These are phyloP conservation scores for Ophiocordyceps camponoti-rufipedis DNA, from an alignment of 2,329 filamentous ascomycete genomes.

Conservation along the genomic window DNA sequence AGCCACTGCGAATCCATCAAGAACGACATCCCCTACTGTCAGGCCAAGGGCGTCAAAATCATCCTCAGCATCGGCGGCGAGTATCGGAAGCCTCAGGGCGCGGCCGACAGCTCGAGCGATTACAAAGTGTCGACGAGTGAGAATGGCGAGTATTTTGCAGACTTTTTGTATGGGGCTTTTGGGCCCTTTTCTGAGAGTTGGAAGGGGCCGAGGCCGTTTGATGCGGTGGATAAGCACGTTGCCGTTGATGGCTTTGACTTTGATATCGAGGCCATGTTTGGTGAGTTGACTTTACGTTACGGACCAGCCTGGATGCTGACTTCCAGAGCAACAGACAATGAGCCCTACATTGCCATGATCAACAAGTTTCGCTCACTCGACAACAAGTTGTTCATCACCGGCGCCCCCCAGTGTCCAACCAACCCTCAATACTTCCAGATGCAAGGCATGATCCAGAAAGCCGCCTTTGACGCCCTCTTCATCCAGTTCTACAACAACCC, in stretches of 20 bases:
- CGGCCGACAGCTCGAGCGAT: constrained; percentile 7
- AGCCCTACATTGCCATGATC: constrained; percentile 19
- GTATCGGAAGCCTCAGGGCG: constrained; percentile 3
- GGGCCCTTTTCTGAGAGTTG: constrained; percentile 15
- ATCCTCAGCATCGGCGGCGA: constrained; percentile 22
- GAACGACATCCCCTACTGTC: constrained; percentile 22
- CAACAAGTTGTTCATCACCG: constrained; percentile 18
- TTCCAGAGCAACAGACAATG: constrained; percentile 9
- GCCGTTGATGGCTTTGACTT: constrained; percentile 24
- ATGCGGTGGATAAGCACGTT: constrained; percentile 9
- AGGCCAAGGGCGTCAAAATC: constrained; percentile 21
- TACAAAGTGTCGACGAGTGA: constrained; percentile 13
- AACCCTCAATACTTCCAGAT: constrained; percentile 11
- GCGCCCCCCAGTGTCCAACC: constrained; percentile 25
- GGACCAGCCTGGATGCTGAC: not conserved
- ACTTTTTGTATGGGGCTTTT: constrained; percentile 19
- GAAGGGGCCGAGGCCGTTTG: constrained; percentile 20
- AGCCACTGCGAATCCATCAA: constrained; percentile 17
- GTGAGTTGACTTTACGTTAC: constrained; percentile 7
- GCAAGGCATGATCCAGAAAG: constrained; percentile 18
- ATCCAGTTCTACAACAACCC: constrained; percentile 32
- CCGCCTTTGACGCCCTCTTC: constrained; percentile 23
- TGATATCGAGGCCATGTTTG: constrained; percentile 17
- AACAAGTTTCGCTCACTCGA: constrained; percentile 15
- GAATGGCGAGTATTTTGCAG: constrained; percentile 17